Evolutionary conservation across 2,329 filamentous ascomycete genomes (phyloP).

Genomic region (Trichoderma guizhouense): DNA sequence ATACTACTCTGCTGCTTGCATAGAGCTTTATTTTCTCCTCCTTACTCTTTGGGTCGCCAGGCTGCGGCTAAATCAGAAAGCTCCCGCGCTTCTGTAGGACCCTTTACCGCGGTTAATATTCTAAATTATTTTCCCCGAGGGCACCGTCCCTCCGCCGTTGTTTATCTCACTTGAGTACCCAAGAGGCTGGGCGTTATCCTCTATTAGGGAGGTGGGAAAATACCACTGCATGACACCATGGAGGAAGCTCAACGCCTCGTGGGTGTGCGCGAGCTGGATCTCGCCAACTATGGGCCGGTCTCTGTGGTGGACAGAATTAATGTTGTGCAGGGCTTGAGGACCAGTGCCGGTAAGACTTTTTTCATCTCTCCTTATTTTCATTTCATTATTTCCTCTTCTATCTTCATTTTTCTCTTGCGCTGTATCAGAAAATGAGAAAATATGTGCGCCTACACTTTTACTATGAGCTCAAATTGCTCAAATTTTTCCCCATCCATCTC

Average conservation of each 20-base stretch:
- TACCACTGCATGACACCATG: conserved; percentile 8
- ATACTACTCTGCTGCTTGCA: neutral
- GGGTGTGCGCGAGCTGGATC: conserved; percentile 47
- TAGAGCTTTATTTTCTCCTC: neutral
- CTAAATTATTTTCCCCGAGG: neutral
- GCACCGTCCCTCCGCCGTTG: neutral
- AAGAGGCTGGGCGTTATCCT: neutral
- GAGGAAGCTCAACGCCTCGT: conserved; percentile 16
- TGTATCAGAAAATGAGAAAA: neutral
- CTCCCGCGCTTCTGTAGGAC: conserved; percentile 7
- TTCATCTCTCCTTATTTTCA: neutral
- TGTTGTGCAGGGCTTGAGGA: conserved; percentile 55
- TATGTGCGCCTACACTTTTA: neutral
- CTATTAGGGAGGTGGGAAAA: conserved; percentile 12
- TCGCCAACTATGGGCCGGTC: conserved; percentile 45
- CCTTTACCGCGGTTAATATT: conserved; percentile 14
- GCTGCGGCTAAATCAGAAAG: conserved; percentile 11
- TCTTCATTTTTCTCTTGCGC: neutral
- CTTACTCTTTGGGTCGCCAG: neutral
- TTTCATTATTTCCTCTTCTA: neutral
- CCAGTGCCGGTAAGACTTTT: conserved; percentile 55
- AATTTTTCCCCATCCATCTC: neutral
- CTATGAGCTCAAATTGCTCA: neutral
- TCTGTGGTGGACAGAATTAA: conserved; percentile 54
- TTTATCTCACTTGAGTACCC: neutral